A percentile compares a stretch with the other conserved stretches of the same genome.
Evolutionary conservation across 106 monocot genomes (phyloP).

Genomic region (Agapanthus africanus): DNA sequence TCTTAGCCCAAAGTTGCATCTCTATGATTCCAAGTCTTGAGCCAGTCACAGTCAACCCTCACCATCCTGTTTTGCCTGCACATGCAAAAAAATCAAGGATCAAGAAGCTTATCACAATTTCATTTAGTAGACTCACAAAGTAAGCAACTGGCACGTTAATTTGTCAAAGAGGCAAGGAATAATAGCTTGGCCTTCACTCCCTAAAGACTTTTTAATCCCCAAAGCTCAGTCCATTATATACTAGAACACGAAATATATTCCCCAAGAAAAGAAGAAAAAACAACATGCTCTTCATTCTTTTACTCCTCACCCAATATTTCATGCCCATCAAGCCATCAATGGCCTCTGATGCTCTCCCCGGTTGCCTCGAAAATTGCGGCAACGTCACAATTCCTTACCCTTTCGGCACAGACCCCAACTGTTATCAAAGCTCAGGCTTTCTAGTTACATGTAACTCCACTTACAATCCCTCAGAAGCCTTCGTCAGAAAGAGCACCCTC

Average conservation of each 20-base stretch:
- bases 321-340: background rate
- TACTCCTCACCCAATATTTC: background rate
- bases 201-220: background rate
- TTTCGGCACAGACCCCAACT: constrained; percentile 29
- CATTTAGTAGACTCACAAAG: too few species aligned
- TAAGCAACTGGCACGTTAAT: too few species aligned
- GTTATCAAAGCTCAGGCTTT: constrained; percentile 26
- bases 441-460: constrained; percentile 33
- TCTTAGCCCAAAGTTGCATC: too few species aligned
- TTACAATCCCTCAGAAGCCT: constrained; percentile 28
- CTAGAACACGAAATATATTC: background rate
- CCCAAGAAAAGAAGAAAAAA: background rate
- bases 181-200: background rate
- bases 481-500: constrained; percentile 21
- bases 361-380: constrained; percentile 33
- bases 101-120: too few species aligned
- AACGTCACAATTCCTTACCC: constrained; percentile 49
- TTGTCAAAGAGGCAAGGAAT: background rate
- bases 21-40: too few species aligned
- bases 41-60: too few species aligned
- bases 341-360: background rate
- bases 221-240: background rate
- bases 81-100: too few species aligned
- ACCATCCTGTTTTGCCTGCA: too few species aligned
- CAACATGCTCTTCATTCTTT: background rate